These are phyloP conservation scores for Globisporangium canariense DNA, from an alignment of 352 stramenopile species.

Conservation along the genomic window DNA sequence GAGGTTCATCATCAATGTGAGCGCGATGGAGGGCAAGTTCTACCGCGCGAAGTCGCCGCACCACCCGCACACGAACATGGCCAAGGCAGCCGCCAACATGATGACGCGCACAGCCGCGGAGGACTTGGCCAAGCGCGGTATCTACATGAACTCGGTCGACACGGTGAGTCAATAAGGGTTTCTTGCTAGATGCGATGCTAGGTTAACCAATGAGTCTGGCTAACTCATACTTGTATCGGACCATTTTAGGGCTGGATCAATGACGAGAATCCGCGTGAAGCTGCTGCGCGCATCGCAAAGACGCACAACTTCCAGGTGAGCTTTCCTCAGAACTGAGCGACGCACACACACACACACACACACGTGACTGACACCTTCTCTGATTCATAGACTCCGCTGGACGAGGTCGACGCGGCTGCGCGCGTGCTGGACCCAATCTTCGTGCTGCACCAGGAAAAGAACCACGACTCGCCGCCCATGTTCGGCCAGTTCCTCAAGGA, in stretches of 20 bases:
- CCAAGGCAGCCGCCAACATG: conserved; percentile 96
- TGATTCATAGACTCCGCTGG: conserved; percentile 87
- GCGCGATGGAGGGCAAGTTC: conserved; percentile 96
- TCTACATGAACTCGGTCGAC: conserved; percentile 96
- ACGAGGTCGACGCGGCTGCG: conserved; percentile 93
- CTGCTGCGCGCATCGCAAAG: conserved; percentile 85
- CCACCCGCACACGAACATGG: conserved; percentile 96
- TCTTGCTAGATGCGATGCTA: not conserved
- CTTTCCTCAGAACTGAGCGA: too few relatives aligned
- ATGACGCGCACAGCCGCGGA: conserved; percentile 91
- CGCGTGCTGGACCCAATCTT: conserved; percentile 94
- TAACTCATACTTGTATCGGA: not conserved
- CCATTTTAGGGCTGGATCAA: conserved; percentile 92
- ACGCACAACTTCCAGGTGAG: conserved; percentile 90
- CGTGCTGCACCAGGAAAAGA: conserved; percentile 41
- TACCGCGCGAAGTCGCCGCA: conserved; percentile 93
- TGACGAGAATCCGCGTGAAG: conserved; percentile 93
- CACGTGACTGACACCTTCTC: not conserved
- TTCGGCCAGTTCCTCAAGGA: conserved; percentile 79
- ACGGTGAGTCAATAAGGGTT: conserved; percentile 42
- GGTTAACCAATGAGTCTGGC: not conserved
- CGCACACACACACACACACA: too few relatives aligned
- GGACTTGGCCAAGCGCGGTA: conserved; percentile 82
- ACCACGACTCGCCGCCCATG: conserved; percentile 35
- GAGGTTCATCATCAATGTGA: conserved; percentile 93